A percentile compares a stretch with the other conserved stretches of the same genome.
Evolutionary conservation across 176 grass and related monocot genomes (phyloP).

Genomic region (Zoysia pacifica): DNA sequence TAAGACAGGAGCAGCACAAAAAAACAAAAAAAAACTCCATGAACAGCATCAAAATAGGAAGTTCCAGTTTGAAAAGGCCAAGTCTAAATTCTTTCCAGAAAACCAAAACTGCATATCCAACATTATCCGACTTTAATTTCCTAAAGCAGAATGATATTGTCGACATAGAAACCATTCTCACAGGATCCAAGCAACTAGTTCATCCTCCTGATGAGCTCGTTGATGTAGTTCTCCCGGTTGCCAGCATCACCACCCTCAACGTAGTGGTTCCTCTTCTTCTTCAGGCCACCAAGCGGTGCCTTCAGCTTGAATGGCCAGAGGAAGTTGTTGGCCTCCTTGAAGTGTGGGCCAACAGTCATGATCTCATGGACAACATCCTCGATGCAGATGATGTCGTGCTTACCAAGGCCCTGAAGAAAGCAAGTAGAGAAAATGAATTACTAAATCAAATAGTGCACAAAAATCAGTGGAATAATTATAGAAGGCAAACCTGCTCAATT

Average conservation of each 20-base stretch:
- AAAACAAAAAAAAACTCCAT: too few relatives aligned
- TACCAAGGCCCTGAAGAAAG: slow-evolving; percentile 56
- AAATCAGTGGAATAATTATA: neutral
- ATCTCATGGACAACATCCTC: slow-evolving; percentile 95
- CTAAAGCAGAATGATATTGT: slow-evolving; percentile 26
- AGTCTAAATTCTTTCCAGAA: neutral
- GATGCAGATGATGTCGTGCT: slow-evolving; percentile 70
- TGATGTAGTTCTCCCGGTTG: slow-evolving; percentile 88
- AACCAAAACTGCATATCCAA: slow-evolving; percentile 51
- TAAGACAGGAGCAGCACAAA: too few relatives aligned
- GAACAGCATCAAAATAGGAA: neutral
- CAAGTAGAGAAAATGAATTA: neutral
- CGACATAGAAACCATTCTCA: slow-evolving; percentile 8
- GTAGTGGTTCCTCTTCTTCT: slow-evolving; percentile 94
- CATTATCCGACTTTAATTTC: slow-evolving; percentile 21
- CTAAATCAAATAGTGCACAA: too few relatives aligned
- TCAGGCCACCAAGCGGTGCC: slow-evolving; percentile 70
- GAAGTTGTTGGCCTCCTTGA: slow-evolving; percentile 97
- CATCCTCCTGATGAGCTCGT: slow-evolving; percentile 78
- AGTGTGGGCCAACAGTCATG: slow-evolving; percentile 82
- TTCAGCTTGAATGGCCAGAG: slow-evolving; percentile 92
- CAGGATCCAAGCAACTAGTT: neutral
- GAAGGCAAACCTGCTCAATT: slow-evolving; percentile 57
- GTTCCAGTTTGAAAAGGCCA: neutral
- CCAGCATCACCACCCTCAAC: slow-evolving; percentile 93